These are phyloP conservation scores for Chalciporus sphaerocephalus DNA, from an alignment of 768 basidiomycete species.

Conservation along the genomic window DNA sequence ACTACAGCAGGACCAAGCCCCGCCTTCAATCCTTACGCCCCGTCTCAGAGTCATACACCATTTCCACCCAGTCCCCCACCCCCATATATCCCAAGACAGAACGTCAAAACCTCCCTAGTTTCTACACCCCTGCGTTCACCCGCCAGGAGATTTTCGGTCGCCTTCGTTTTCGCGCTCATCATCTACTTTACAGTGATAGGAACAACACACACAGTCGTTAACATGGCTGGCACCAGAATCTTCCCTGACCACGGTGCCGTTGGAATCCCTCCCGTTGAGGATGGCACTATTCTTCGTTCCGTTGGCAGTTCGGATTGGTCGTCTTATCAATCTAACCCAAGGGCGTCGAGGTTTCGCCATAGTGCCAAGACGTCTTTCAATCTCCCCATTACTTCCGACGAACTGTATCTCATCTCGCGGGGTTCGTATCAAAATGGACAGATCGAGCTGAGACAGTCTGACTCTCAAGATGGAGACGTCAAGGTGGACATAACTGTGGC, in stretches of 20 bases:
- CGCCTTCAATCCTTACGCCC: slow-evolving; percentile 7
- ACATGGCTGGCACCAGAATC: slow-evolving; percentile 1
- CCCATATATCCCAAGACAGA: slow-evolving; percentile 11
- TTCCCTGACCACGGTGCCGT: background rate
- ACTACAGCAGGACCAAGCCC: background rate
- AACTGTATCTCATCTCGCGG: slow-evolving; percentile 33
- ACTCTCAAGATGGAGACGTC: slow-evolving; percentile 11
- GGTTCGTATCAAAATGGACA: slow-evolving; percentile 27
- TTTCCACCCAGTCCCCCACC: slow-evolving; percentile 1
- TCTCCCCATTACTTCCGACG: slow-evolving; percentile 28
- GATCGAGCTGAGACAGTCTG: slow-evolving; percentile 17
- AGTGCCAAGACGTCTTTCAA: slow-evolving; percentile 25
- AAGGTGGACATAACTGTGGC: slow-evolving; percentile 29
- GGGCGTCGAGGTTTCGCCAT: slow-evolving; percentile 10
- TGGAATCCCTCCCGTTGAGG: slow-evolving; percentile 9
- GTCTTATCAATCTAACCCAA: slow-evolving; percentile 4
- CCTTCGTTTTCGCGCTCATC: slow-evolving; percentile 8
- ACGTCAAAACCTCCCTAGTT: background rate
- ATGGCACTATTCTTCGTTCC: slow-evolving; percentile 16
- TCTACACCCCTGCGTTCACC: slow-evolving; percentile 3
- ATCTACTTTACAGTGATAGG: slow-evolving; percentile 8
- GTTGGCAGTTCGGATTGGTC: slow-evolving; percentile 16
- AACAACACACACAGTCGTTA: background rate
- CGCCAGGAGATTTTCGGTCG: slow-evolving; percentile 11
- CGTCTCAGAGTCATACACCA: background rate